Evolutionary conservation across 106 monocot species (phyloP).

Genomic region (Amphibolis antarctica): DNA sequence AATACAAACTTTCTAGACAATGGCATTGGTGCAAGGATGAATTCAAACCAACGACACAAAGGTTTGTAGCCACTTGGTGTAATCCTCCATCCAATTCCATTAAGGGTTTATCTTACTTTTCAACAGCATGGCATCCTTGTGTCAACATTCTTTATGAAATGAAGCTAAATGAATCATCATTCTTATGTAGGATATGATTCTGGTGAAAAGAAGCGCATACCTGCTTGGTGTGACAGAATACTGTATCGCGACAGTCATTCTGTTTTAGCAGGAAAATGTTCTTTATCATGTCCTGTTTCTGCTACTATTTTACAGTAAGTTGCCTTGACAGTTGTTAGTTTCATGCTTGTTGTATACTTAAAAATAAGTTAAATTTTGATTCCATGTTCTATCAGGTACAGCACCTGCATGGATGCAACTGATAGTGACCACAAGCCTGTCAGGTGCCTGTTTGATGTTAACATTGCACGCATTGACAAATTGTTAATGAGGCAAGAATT

Average conservation of each 20-base stretch:
- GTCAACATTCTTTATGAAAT: background rate
- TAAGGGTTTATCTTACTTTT: too few relatives aligned
- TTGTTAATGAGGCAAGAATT: constrained; percentile 23
- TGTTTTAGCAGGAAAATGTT: constrained; percentile 31
- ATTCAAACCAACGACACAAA: too few relatives aligned
- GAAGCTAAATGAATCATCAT: background rate
- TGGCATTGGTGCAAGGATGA: too few relatives aligned
- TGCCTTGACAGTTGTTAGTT: background rate
- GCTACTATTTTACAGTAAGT: constrained; percentile 41
- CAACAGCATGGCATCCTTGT: too few relatives aligned
- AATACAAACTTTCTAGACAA: too few relatives aligned
- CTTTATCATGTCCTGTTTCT: constrained; percentile 37
- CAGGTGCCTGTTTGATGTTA: constrained; percentile 39
- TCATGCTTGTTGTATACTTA: background rate
- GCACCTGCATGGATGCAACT: constrained; percentile 51
- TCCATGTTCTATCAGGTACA: constrained; percentile 22
- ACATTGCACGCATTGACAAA: constrained; percentile 40
- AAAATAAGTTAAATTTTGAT: background rate
- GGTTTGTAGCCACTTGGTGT: too few relatives aligned
- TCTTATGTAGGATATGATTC: constrained; percentile 44
- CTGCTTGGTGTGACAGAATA: constrained; percentile 68
- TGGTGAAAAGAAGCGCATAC: constrained; percentile 54
- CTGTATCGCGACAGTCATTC: constrained; percentile 51
- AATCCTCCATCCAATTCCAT: too few relatives aligned
- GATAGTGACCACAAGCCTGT: constrained; percentile 70